These are phyloP conservation scores for Lizanozyma gosingica DNA, from an alignment of 1,139 yeast genomes.

Conservation along the genomic window DNA sequence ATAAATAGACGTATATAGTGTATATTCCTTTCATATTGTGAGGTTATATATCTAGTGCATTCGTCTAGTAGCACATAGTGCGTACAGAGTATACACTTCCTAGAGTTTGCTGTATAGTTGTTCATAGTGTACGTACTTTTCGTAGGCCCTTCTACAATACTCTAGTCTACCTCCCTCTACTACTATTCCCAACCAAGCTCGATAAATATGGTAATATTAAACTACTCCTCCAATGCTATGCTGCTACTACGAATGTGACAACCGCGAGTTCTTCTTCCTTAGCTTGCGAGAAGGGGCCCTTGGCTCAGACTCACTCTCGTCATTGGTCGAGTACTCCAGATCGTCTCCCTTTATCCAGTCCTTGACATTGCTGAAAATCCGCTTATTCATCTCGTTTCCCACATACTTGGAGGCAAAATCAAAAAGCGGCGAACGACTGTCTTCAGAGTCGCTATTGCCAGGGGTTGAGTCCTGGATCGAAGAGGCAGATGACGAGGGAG, in stretches of 20 bases:
- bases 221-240: no score
- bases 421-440: slow-evolving; percentile 40
- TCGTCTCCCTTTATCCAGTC: slow-evolving; percentile 51
- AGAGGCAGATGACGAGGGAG: not conserved
- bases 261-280: not conserved
- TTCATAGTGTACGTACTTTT: no score
- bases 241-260: slow-evolving; percentile 3
- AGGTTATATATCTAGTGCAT: no score
- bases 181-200: no score
- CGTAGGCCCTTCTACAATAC: no score
- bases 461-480: slow-evolving; percentile 7
- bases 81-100: no score
- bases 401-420: slow-evolving; percentile 56
- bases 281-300: not conserved
- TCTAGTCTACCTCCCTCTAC: no score
- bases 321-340: slow-evolving; percentile 4
- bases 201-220: no score
- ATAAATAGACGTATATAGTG: no score
- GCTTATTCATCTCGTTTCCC: slow-evolving; percentile 38
- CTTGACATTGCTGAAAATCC: slow-evolving; percentile 49
- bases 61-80: no score
- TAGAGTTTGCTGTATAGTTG: no score
- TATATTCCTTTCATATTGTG: no score
- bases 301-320: slow-evolving; percentile 3
- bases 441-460: slow-evolving; percentile 5